Base-by-base conservation (phyloP, 768 basidiomycete species). In the Galerina marginata region DNA sequence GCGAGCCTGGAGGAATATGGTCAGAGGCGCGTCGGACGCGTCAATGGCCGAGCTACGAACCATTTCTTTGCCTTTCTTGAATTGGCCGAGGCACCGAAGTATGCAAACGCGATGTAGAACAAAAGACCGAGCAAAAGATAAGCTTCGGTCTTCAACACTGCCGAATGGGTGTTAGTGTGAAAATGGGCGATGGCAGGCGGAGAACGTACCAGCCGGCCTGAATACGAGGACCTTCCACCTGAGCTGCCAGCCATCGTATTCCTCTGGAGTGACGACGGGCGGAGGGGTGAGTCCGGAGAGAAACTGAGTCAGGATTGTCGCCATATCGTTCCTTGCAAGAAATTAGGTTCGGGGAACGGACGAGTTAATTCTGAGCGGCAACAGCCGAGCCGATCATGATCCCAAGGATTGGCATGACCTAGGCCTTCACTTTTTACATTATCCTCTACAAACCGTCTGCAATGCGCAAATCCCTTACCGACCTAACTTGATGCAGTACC, bases 181-280 rank as follows among this genome's bases (percentile, higher is more conserved):
- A 23, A 20, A 15, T 12, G 53, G 49, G 20, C 16, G 47, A 56
- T 1, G 29, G 40, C 54, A 54, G 36, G 55, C 15, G 12, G 37
- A 25, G 15, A 40, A 78, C 88, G 65, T 69, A 90, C 90, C 71
- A 9, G 89, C 91, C 16, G 95, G 95, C 44, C 94, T 82, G 77
- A 96, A 93, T 39, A 88, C 85, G 66, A 97, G 75, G 56, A 86
- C 78, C 69, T 82, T 88, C 88, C 90, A 95, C 62, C 76, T 81
- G 72, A 79, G 88, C 73, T 97, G 84, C 47, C 85, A 73, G 16
- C 94, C 95, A 38, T 89, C 81, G 72, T 95, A 97, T 7, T 89
- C 78, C 6, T 77, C 74, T 10, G 79, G 74, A 23, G 84, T 78
- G 37, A 81, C 67, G 56, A 86, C 77, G 2, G 86, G 84, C 0